Evolutionary conservation across 2,329 filamentous ascomycete species (phyloP).

Genomic region (Emericellopsis atlantica): DNA sequence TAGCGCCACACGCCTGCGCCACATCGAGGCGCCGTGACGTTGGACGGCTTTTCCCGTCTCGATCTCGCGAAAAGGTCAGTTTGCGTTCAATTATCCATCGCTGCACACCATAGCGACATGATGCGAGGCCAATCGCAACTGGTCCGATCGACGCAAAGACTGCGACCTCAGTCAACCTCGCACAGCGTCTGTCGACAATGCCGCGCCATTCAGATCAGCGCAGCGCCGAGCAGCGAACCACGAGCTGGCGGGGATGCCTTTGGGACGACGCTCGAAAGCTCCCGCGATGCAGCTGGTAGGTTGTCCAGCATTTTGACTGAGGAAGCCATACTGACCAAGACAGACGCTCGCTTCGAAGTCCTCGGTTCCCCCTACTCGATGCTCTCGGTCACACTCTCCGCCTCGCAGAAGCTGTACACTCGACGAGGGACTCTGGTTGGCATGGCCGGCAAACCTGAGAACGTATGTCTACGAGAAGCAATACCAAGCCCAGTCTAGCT

Average conservation of each 20-base stretch:
- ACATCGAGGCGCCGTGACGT: conserved; percentile 1
- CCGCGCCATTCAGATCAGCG: conserved; percentile 49
- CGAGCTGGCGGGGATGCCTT: conserved; percentile 41
- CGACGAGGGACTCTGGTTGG: conserved; percentile 83
- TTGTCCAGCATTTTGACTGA: background rate
- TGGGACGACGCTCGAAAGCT: conserved; percentile 29
- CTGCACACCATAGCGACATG: conserved; percentile 7
- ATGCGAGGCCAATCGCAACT: conserved; percentile 32
- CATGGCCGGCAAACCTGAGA: conserved; percentile 80
- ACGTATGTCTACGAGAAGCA: conserved; percentile 39
- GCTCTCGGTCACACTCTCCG: conserved; percentile 82
- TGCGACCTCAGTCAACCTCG: conserved; percentile 10
- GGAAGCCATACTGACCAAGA: background rate
- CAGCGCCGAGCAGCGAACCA: conserved; percentile 44
- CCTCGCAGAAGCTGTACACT: conserved; percentile 88
- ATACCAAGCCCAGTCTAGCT: background rate
- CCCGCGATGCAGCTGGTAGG: conserved; percentile 38
- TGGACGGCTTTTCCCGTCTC: conserved; percentile 1
- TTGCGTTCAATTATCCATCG: no score
- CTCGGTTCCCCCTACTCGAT: conserved; percentile 86
- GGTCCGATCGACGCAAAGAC: conserved; percentile 18
- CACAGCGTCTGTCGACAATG: conserved; percentile 40
- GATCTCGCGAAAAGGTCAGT: background rate
- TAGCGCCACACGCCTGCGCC: background rate
- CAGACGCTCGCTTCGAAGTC: conserved; percentile 92